phyloP scores from a whole-genome alignment of 2,329 filamentous ascomycete genomes.

The Cercospora berteroae region DNA sequence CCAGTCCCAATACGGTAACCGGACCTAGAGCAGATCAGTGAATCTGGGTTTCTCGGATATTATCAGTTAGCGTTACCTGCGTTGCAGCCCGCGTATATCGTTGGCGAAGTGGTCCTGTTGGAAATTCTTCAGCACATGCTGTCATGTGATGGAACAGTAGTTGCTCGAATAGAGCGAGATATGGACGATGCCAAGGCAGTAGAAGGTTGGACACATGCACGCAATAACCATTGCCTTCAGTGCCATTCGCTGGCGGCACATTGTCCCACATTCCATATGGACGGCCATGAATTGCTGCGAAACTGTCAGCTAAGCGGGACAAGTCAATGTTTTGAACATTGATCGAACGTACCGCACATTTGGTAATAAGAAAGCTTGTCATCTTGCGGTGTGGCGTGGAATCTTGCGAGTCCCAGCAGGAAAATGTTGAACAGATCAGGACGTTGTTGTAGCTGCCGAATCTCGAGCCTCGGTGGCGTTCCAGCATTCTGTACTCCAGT shows the following conservation, averaged over 20 bases:
- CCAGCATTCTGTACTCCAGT: slow-evolving; percentile 36
- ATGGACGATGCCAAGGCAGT: slow-evolving; percentile 79
- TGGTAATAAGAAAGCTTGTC: slow-evolving; percentile 72
- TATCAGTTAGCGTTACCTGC: slow-evolving; percentile 4
- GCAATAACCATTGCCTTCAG: slow-evolving; percentile 67
- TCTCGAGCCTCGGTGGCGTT: slow-evolving; percentile 57
- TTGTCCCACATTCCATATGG: slow-evolving; percentile 62
- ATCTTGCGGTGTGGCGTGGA: slow-evolving; percentile 65
- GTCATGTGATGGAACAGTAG: slow-evolving; percentile 42
- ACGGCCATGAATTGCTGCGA: slow-evolving; percentile 73
- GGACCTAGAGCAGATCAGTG: slow-evolving; percentile 30
- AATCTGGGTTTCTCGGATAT: background rate
- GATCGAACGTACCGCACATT: slow-evolving; percentile 60
- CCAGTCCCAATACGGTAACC: slow-evolving; percentile 52
- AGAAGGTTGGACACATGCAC: slow-evolving; percentile 74
- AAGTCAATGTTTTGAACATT: background rate
- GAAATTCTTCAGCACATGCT: slow-evolving; percentile 45
- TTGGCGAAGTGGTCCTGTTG: slow-evolving; percentile 37
- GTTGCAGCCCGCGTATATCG: slow-evolving; percentile 43
- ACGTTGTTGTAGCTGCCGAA: slow-evolving; percentile 63
- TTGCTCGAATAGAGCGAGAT: slow-evolving; percentile 58
- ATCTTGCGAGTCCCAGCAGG: slow-evolving; percentile 69
- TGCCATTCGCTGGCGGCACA: slow-evolving; percentile 49
- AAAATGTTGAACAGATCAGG: slow-evolving; percentile 72
- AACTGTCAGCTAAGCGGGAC: background rate